Conservation (phyloP, 345 rosid genomes). For the Raphanus sativus region DNA sequence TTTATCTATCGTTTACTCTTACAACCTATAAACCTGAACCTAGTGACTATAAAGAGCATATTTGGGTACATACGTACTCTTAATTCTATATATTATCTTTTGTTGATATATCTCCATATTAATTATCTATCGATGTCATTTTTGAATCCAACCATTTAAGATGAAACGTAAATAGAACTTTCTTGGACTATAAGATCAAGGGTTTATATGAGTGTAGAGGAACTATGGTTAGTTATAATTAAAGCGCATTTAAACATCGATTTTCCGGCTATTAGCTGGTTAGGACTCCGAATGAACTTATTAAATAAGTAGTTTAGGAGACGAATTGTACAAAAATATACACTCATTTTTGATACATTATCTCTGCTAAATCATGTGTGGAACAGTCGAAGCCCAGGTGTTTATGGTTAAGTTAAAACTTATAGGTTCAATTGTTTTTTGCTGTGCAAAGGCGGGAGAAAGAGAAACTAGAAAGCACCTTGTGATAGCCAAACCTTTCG, state of each 20-base stretch:
- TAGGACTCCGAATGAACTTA: background rate
- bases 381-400: background rate
- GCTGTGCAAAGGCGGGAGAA: conserved; percentile 21
- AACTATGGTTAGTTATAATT: background rate
- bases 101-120: background rate
- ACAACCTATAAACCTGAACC: background rate
- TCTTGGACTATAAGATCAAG: background rate
- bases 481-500: conserved; percentile 48
- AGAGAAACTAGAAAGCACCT: conserved; percentile 25
- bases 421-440: background rate
- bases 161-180: background rate
- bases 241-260: background rate
- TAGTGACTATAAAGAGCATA: background rate
- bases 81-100: background rate
- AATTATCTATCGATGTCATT: too few species aligned
- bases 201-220: background rate
- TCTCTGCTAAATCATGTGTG: background rate
- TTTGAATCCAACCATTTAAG: background rate
- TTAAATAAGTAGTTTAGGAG: background rate
- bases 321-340: background rate
- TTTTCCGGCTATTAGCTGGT: background rate
- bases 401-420: background rate
- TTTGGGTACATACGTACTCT: background rate
- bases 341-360: too few species aligned
- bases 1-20: background rate